Base-by-base conservation (phyloP, 208 protist species). In the Borovskyia barvae region DNA sequence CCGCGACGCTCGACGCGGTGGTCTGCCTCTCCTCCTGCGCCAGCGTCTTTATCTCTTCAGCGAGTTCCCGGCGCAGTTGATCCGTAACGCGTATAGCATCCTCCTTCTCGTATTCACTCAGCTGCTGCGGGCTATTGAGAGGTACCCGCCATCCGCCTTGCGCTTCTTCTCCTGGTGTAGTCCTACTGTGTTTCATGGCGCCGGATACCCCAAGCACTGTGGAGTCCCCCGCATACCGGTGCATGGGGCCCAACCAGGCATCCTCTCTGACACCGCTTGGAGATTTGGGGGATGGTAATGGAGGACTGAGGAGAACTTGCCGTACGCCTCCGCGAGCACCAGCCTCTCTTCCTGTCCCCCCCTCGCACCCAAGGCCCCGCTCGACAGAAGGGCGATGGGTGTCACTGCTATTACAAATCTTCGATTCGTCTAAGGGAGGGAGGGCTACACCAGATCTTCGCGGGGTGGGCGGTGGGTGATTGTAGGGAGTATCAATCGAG, bases 161-260 rank as follows among this genome's bases (percentile, higher is more conserved):
- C n/a, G n/a, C n/a, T n/a, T n/a, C n/a, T n/a, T n/a, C n/a, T n/a
- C n/a, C n/a, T n/a, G n/a, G n/a, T n/a, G n/a, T n/a, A n/a, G n/a
- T n/a, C n/a, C 36, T 29, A 37, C 32, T 41, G 49, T 35, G 8
- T n/a, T 39, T 39, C 14, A 1, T 5, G 11, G 29, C 4, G 25
- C 3, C 20, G 43, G 43, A 20, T 9, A n/a, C n/a, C n/a, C n/a
- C n/a, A n/a, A n/a, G n/a, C n/a, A n/a, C n/a, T n/a, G n/a, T 25
- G 3, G 12, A 29, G 28, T 26, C 15, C 37, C 2, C 26, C 2
- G 64, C 20, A n/a, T 52, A 65, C 50, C 43, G 5, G 30, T 72
- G 57, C 71, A 77, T 77, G 2, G 71, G 71, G 0, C 71, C 71
- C 11, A 46, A 56, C 71, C 71, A 72, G 7, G 43, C 14, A 9